Conservation (phyloP, 2,329 filamentous ascomycete genomes). For the Escovopsis weberi region DNA sequence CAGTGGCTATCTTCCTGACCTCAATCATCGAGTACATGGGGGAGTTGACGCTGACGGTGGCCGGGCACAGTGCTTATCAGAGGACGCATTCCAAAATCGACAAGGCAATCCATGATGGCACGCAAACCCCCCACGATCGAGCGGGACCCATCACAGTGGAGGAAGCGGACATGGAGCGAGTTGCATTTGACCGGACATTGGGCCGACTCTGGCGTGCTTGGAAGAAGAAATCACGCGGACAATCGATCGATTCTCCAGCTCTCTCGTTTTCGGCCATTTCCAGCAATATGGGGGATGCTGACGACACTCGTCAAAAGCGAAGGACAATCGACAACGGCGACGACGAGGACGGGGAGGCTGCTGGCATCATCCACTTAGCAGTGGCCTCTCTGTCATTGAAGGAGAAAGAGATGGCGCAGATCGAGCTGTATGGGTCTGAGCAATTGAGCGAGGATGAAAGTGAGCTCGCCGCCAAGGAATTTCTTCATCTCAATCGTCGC, state of each 20-base stretch:
- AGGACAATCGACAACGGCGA: too few relatives aligned
- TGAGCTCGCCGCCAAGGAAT: constrained; percentile 25
- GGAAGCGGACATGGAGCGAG: constrained; percentile 82
- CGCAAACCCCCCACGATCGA: constrained; percentile 29
- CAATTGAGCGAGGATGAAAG: constrained; percentile 48
- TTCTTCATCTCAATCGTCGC: constrained; percentile 21
- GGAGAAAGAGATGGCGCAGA: constrained; percentile 59
- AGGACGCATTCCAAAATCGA: constrained; percentile 45
- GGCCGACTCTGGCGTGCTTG: constrained; percentile 88
- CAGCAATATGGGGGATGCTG: constrained; percentile 5
- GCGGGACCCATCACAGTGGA: constrained; percentile 66
- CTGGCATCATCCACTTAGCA: too few relatives aligned
- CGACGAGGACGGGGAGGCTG: too few relatives aligned
- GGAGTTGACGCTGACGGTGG: constrained; percentile 77
- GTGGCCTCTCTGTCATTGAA: constrained; percentile 7
- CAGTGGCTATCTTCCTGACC: constrained; percentile 89
- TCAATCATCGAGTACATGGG: constrained; percentile 90
- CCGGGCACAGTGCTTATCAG: constrained; percentile 68
- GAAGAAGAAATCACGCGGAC: constrained; percentile 68
- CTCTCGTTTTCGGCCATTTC: constrained; percentile 37
- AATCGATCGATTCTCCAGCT: constrained; percentile 30
- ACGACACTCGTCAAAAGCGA: too few relatives aligned
- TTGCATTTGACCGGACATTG: constrained; percentile 77
- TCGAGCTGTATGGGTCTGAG: constrained; percentile 60
- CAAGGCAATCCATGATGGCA: constrained; percentile 41